Percentiles rank a stretch among this genome's conserved stretches.
These are phyloP conservation scores for Penicillium maclennaniae DNA, from an alignment of 495 filamentous ascomycete species.

Conservation along the genomic window DNA sequence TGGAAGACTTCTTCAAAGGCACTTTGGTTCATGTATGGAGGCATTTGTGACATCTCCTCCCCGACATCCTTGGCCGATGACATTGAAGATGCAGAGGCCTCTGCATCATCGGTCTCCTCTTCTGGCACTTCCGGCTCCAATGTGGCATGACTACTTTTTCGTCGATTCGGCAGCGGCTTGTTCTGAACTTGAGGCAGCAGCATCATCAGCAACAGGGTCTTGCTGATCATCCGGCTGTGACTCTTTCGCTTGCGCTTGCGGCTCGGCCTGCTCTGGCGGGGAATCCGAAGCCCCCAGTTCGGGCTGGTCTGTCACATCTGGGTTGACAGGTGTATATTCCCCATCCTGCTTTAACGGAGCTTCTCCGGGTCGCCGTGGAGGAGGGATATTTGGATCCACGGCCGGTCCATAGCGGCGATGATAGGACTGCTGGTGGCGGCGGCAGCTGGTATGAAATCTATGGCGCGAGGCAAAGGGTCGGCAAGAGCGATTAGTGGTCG, in stretches of 20 bases:
- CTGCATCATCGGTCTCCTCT: conserved; percentile 18
- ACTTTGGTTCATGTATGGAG: conserved; percentile 29
- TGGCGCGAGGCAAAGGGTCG: conserved; percentile 20
- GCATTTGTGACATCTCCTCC: conserved; percentile 31
- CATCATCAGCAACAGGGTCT: not conserved
- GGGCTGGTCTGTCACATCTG: conserved; percentile 10
- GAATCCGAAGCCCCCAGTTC: conserved; percentile 9
- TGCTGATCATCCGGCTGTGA: conserved; percentile 1
- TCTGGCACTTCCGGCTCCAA: conserved; percentile 22
- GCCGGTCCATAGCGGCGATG: conserved; percentile 51
- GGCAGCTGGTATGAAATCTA: conserved; percentile 40
- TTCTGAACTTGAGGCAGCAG: conserved; percentile 3
- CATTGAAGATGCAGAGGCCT: conserved; percentile 14
- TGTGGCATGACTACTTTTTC: conserved; percentile 6
- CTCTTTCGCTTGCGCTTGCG: conserved; percentile 5
- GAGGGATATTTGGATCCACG: conserved; percentile 42
- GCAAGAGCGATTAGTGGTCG: conserved; percentile 28
- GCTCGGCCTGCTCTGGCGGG: conserved; percentile 11
- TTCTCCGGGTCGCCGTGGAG: conserved; percentile 30
- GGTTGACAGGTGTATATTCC: conserved; percentile 18
- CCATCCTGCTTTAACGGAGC: conserved; percentile 15
- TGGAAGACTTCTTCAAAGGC: conserved; percentile 65
- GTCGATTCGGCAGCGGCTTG: conserved; percentile 14
- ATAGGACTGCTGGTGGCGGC: conserved; percentile 39
- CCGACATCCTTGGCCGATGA: conserved; percentile 22